phyloP scores from a whole-genome alignment of 192 early-diverging fungal species.

The Allomyces javanicus region DNA sequence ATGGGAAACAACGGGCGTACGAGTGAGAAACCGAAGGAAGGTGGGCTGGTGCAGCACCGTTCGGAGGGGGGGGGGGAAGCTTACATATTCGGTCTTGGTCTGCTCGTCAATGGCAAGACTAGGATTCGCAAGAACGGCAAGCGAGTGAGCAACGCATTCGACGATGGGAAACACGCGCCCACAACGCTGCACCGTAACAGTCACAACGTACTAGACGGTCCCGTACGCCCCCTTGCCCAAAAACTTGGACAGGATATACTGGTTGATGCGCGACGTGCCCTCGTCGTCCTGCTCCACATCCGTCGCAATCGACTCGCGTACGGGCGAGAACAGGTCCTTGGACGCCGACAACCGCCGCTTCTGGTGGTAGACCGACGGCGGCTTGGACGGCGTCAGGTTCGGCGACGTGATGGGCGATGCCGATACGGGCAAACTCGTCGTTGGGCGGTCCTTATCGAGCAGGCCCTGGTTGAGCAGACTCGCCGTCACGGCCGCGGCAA shows the following conservation, averaged over 20 bases:
- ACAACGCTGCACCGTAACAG: neutral
- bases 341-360: neutral
- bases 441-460: no score
- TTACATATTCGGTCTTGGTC: no score
- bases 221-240: conserved; percentile 83
- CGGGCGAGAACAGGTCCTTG: neutral
- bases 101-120: no score
- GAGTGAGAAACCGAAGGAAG: neutral
- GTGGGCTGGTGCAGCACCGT: no score
- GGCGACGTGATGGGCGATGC: neutral
- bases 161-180: no score
- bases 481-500: no score
- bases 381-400: neutral
- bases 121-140: no score
- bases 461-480: no score
- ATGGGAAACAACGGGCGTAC: neutral
- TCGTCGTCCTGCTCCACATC: conserved; percentile 43
- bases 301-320: conserved; percentile 9
- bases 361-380: neutral
- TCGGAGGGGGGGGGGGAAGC: no score
- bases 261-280: conserved; percentile 55
- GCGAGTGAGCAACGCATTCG: no score
- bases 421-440: no score
- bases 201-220: conserved; percentile 27
- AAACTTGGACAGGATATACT: conserved; percentile 54